phyloP scores from a whole-genome alignment of 176 grass and related monocot species.

The Coix lacrymajobi region DNA sequence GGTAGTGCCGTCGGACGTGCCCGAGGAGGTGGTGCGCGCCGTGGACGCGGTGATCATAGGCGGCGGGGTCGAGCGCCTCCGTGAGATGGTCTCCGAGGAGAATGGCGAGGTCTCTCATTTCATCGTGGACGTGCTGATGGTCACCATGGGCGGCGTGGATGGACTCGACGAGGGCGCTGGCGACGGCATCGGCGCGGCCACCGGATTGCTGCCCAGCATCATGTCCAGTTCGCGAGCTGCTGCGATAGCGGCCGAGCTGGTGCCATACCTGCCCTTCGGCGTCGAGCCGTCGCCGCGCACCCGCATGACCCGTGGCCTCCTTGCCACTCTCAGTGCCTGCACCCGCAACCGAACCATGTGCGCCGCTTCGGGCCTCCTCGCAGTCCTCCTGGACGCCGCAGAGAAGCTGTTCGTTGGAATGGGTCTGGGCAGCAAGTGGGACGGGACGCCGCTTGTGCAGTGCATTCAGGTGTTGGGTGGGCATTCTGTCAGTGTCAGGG shows the following conservation, averaged over 20 bases:
- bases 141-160: constrained; percentile 88
- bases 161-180: constrained; percentile 64
- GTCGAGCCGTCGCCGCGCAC: constrained; percentile 87
- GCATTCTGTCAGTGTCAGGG: constrained; percentile 65
- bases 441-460: constrained; percentile 55
- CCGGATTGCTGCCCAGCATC: constrained; percentile 47
- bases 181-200: neutral
- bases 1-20: constrained; percentile 61
- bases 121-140: constrained; percentile 85
- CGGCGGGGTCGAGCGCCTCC: constrained; percentile 48
- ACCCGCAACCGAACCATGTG: constrained; percentile 95
- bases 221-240: constrained; percentile 90
- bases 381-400: constrained; percentile 48
- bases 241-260: constrained; percentile 64
- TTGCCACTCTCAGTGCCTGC: constrained; percentile 70
- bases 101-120: constrained; percentile 58
- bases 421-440: constrained; percentile 53
- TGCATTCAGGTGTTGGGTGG: constrained; percentile 74
- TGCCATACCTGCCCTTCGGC: constrained; percentile 73
- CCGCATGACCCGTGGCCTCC: constrained; percentile 67
- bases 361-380: constrained; percentile 66
- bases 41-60: constrained; percentile 97
- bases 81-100: constrained; percentile 59
- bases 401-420: constrained; percentile 71
- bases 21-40: constrained; percentile 68